Evolutionary conservation across 75 land plant genomes (phyloP).

Genomic region (Cryptomeria japonica): DNA sequence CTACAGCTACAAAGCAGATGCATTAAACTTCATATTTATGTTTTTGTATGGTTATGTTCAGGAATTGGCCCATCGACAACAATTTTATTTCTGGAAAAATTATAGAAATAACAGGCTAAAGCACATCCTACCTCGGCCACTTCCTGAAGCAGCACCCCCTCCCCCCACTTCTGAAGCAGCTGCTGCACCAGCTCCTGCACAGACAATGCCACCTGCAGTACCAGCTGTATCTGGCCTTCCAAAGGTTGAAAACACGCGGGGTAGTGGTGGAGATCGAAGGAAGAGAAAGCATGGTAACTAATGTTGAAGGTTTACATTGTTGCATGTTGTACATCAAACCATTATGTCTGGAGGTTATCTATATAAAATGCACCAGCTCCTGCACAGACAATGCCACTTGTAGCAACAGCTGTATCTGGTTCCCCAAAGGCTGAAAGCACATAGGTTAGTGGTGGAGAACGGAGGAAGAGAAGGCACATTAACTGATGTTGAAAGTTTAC

Average conservation of each 20-base stretch:
- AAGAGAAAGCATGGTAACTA: conserved; percentile 52
- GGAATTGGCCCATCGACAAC: conserved; percentile 98
- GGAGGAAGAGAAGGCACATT: conserved; percentile 62
- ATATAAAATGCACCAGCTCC: conserved; percentile 27
- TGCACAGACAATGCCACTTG: conserved; percentile 44
- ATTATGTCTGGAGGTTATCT: not conserved
- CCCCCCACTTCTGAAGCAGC: conserved; percentile 40
- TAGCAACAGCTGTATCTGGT: conserved; percentile 31
- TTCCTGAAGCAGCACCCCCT: conserved; percentile 64
- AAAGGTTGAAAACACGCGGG: conserved; percentile 41
- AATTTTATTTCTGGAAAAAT: conserved; percentile 94
- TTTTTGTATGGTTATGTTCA: conserved; percentile 11
- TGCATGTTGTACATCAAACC: not conserved
- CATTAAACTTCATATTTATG: not conserved
- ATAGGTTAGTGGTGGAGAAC: conserved; percentile 38
- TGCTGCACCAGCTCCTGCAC: conserved; percentile 40
- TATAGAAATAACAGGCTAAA: conserved; percentile 89
- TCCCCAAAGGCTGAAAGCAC: conserved; percentile 32
- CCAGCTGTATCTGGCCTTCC: conserved; percentile 25
- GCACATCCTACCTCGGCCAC: conserved; percentile 87
- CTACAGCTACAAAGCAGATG: not conserved
- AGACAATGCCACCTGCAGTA: conserved; percentile 45
- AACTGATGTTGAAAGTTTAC: not conserved
- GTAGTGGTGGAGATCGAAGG: conserved; percentile 51
- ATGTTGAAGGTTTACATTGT: not conserved